Conservation (phyloP, 768 basidiomycete species). For the Pleurotus pulmonarius region DNA sequence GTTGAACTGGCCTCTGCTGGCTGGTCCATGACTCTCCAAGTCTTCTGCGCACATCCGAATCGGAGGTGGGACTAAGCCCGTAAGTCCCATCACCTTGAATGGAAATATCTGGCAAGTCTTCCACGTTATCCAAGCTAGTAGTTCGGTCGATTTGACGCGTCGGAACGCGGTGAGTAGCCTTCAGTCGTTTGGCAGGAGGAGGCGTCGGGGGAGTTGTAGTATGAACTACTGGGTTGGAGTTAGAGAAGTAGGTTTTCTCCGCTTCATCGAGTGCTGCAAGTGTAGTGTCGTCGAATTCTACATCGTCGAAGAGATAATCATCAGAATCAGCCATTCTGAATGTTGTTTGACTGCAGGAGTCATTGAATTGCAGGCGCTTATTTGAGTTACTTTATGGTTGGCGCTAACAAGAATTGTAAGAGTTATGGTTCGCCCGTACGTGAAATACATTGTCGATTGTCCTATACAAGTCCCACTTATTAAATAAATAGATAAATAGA, state of each 20-base stretch:
- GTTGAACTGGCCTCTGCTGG: too few relatives aligned
- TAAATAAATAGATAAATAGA: too few relatives aligned
- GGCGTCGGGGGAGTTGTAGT: constrained; percentile 22
- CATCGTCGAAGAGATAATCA: constrained; percentile 60
- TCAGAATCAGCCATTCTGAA: constrained; percentile 61
- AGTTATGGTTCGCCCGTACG: too few relatives aligned
- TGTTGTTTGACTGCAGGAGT: not conserved
- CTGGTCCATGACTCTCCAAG: too few relatives aligned
- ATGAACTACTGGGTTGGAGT: constrained; percentile 11
- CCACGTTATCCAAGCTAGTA: constrained; percentile 33
- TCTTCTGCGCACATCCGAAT: constrained; percentile 8
- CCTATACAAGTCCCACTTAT: too few relatives aligned
- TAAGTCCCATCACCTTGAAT: constrained; percentile 59
- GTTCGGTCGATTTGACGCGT: not conserved
- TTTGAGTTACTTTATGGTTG: too few relatives aligned
- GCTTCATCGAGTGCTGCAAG: constrained; percentile 59
- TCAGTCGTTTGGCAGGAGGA: constrained; percentile 50
- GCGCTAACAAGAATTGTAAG: too few relatives aligned
- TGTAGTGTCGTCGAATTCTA: constrained; percentile 59
- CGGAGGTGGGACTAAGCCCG: constrained; percentile 26
- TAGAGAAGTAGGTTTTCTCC: constrained; percentile 40
- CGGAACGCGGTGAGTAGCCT: constrained; percentile 30
- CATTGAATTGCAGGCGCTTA: too few relatives aligned
- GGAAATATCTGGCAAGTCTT: constrained; percentile 62
- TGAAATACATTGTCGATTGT: too few relatives aligned